Evolutionary conservation across 306 rosid genomes (phyloP).

Genomic region (Glycine tomentella): DNA sequence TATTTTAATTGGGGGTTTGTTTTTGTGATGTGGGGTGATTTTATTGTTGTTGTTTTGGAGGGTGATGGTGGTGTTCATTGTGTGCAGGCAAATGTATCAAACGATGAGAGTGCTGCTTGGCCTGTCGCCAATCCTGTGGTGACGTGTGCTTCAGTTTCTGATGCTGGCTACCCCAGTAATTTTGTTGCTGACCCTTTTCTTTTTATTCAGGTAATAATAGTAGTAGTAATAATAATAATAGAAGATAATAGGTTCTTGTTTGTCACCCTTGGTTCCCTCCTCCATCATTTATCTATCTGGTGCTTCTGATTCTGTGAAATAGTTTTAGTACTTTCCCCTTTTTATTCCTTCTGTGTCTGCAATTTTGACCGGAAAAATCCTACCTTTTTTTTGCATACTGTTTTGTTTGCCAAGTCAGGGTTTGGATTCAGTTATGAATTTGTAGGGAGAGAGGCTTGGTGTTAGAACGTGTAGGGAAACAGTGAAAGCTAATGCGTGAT

Average conservation of each 20-base stretch:
- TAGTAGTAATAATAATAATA: too few species aligned
- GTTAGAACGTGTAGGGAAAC: slow-evolving; percentile 30
- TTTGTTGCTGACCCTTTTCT: slow-evolving; percentile 99
- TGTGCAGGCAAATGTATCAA: slow-evolving; percentile 75
- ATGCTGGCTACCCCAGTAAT: slow-evolving; percentile 92
- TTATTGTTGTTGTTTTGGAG: slow-evolving; percentile 33
- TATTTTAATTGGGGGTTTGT: slow-evolving; percentile 19
- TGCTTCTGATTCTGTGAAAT: slow-evolving; percentile 43
- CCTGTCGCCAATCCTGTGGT: slow-evolving; percentile 96
- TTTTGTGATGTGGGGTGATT: slow-evolving; percentile 33
- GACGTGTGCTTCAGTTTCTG: slow-evolving; percentile 93
- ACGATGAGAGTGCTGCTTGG: slow-evolving; percentile 83
- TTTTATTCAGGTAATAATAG: slow-evolving; percentile 68
- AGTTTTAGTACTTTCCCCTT: slow-evolving; percentile 4
- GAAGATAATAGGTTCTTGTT: slow-evolving; percentile 31
- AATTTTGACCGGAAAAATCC: slow-evolving; percentile 22
- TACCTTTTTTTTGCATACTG: neutral
- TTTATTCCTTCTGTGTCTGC: slow-evolving; percentile 23
- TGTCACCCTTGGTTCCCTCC: slow-evolving; percentile 23
- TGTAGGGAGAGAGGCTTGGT: neutral
- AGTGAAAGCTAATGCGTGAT: slow-evolving; percentile 5
- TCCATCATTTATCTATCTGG: neutral
- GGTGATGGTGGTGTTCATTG: slow-evolving; percentile 41
- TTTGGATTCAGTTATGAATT: slow-evolving; percentile 36
- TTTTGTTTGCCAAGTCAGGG: slow-evolving; percentile 32